These are phyloP conservation scores for Lachnellula cervina DNA, from an alignment of 2,329 filamentous ascomycete species.

Conservation along the genomic window DNA sequence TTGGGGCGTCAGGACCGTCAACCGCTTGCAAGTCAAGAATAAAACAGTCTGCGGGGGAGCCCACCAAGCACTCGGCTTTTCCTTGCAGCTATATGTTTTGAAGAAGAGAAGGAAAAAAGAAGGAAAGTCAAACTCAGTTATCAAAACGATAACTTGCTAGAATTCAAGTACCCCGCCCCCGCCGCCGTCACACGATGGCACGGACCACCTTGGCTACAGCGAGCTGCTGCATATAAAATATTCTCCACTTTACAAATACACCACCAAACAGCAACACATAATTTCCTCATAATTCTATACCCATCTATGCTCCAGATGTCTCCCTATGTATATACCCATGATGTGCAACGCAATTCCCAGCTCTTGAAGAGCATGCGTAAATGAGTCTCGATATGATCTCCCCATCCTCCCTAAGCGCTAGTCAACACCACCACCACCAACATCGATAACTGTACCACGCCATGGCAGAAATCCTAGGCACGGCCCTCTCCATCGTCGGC, in stretches of 20 bases:
- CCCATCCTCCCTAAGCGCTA: not conserved
- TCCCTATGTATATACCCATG: not conserved
- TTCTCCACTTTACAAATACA: not conserved
- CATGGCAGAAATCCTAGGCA: conserved; percentile 39
- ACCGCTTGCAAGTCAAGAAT: too few relatives aligned
- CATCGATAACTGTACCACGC: not conserved
- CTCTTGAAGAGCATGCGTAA: not conserved
- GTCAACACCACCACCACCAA: not conserved
- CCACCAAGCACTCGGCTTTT: not conserved
- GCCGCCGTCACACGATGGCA: not conserved
- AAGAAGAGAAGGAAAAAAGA: not conserved
- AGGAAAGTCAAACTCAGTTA: not conserved
- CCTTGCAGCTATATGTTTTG: not conserved
- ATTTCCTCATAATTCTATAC: not conserved
- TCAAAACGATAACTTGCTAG: not conserved
- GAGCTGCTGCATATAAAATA: not conserved
- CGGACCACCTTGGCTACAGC: not conserved
- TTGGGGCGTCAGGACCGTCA: too few relatives aligned
- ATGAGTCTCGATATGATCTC: not conserved
- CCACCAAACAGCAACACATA: not conserved
- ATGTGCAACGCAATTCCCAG: not conserved
- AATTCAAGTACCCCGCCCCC: not conserved
- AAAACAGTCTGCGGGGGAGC: too few relatives aligned
- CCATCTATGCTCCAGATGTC: not conserved
- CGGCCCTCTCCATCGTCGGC: conserved; percentile 39